Base-by-base conservation (phyloP, 1,284 basidiomycete species). In the Sparassis latifolia region DNA sequence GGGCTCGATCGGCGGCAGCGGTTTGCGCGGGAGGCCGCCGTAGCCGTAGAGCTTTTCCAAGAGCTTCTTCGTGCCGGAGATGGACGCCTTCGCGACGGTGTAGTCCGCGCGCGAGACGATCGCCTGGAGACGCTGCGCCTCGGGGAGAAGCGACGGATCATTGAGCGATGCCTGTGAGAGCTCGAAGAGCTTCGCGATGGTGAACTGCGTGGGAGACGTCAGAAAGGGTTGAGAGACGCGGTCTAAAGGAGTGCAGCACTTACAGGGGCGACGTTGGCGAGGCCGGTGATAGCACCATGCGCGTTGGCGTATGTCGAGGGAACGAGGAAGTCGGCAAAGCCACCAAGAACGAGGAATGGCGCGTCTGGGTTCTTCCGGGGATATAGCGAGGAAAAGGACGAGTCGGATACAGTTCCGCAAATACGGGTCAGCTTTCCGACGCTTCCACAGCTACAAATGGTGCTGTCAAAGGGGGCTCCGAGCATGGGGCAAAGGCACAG, bases 401-500 rank as follows among this genome's bases (percentile, higher is more conserved):
- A 61, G n/a, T 74, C 69, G 20, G 84, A 77, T 4, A 91, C 80
- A 3, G 76, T 75, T 33, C 81, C 82, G 42, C 84, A 82, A 57
- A 96, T 86, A 51, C 92, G 80, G 29, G 87, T 89, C 58, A 94
- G 77, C 70, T 96, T 96, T 50, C 92, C 92, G 53, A 96, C 88
- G 56, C 88, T 89, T 41, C 89, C 91, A 62, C 92, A 95, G 32
- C 89, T 91, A 60, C 44, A 41, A 28, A 49, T 5, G 40, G 33
- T 12, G 6, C 44, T 39, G 48, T 43, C 27, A 30, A 40, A n/a
- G 42, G 35, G 42, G 33, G 12, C 49, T 6, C 37, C 10, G 41
- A 10, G 27, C 30, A 35, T 47, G 33, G 47, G 41, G n/a, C 10
- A 31, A 31, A 10, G 29, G 32, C 32, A 38, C 12, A 32, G 28